Percentiles rank a stretch among this genome's conserved stretches.
Conservation (phyloP, 345 rosid genomes). For the Lenwebbia sp. region DNA sequence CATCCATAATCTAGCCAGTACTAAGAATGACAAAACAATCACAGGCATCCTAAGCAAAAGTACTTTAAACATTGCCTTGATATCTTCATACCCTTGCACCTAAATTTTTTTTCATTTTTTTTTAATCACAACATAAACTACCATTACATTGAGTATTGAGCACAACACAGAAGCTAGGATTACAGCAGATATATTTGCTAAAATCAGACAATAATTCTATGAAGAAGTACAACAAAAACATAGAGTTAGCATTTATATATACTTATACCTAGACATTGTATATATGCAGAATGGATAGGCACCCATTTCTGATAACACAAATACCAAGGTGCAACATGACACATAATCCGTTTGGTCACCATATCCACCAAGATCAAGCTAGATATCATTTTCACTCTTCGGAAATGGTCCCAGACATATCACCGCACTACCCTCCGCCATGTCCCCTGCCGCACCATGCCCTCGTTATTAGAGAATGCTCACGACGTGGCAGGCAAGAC, state of each 20-base stretch:
- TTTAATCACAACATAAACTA: neutral
- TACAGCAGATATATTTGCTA: neutral
- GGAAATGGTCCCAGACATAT: neutral
- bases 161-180: neutral
- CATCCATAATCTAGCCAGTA: neutral
- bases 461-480: neutral
- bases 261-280: neutral
- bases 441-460: neutral
- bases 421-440: neutral
- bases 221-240: neutral
- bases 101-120: neutral
- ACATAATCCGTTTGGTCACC: neutral
- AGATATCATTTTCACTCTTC: neutral
- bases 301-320: neutral
- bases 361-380: neutral
- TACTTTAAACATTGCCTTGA: neutral
- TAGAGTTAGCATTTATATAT: neutral
- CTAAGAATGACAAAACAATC: neutral
- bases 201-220: neutral
- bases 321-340: neutral
- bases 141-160: neutral
- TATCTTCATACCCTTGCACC: neutral
- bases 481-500: neutral
- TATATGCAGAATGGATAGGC: neutral
- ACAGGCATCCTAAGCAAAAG: neutral